Conservation (phyloP, 1,284 basidiomycete genomes). For the Agroathelia rolfsii region DNA sequence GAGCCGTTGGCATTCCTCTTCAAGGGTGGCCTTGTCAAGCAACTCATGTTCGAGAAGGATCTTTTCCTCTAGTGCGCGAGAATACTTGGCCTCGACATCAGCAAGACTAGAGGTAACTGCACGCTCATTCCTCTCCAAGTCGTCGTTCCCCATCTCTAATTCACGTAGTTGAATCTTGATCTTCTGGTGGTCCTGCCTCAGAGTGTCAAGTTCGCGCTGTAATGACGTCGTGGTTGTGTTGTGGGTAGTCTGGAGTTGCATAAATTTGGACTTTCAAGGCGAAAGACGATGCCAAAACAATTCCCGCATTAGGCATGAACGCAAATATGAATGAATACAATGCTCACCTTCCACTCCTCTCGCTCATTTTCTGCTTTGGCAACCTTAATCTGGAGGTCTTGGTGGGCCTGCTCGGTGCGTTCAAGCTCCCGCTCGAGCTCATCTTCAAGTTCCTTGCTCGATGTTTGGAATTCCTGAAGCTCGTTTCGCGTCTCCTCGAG, state of each 20-base stretch:
- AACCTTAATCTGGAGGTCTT: constrained; percentile 70
- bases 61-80: constrained; percentile 89
- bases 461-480: constrained; percentile 85
- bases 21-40: constrained; percentile 81
- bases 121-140: constrained; percentile 85
- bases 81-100: constrained; percentile 88
- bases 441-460: constrained; percentile 88
- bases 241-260: constrained; percentile 81
- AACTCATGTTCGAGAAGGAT: constrained; percentile 95
- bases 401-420: constrained; percentile 78
- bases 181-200: constrained; percentile 72
- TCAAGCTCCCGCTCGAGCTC: constrained; percentile 86
- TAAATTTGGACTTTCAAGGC: constrained; percentile 65
- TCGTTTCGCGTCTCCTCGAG: constrained; percentile 78
- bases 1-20: constrained; percentile 87
- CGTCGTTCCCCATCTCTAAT: constrained; percentile 93
- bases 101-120: constrained; percentile 86
- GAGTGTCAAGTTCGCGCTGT: constrained; percentile 81
- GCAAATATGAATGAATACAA: constrained; percentile 5
- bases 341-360: constrained; percentile 85
- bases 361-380: constrained; percentile 69
- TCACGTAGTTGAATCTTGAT: constrained; percentile 78
- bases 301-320: constrained; percentile 1
- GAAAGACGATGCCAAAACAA: constrained; percentile 8
- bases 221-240: constrained; percentile 80